Base-by-base conservation (phyloP, 2,329 filamentous ascomycete species). In the Myriosclerotinia curreyana region DNA sequence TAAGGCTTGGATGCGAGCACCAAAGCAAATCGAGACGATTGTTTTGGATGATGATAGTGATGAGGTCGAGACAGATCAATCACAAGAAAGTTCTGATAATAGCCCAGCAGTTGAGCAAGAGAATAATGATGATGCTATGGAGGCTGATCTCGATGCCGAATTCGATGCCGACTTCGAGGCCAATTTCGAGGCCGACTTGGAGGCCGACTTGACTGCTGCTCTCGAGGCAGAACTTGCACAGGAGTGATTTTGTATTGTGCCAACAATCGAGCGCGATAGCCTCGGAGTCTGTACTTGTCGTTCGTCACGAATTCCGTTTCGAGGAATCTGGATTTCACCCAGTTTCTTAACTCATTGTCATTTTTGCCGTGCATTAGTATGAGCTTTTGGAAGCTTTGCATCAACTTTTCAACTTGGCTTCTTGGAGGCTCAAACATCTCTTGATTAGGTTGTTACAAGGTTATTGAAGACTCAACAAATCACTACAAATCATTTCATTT, bases 41-140 rank as follows among this genome's bases (percentile, higher is more conserved):
- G n/a, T 28, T 48, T 56, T 62, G 25, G 40, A 62, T 12, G 60
- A 55, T 36, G 60, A 56, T 11, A 38, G 40, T 38, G 40, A 56
- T 8, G 36, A 22, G 2, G 25, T 31, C 5, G 60, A 49, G 17
- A 54, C 2, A 12, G 42, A 48, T 31, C 28, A 48, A 48, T 59
- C 31, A 59, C 28, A 48, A 59, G 55, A 38, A 48, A 59, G n/a
- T n/a, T 25, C n/a, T 34, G 8, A 59, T 20, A 3, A 36, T 34
- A 48, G 8, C 2, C 14, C 28, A 48, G 31, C 42, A 48, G 14
- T 5, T 59, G 28, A 48, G 28, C 8, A 20, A 48, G 31, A 20
- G 5, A 48, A 6, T 14, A 22, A 28, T 1, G 28, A 48, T 12
- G 34, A 48, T 36, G n/a, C 20, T 25, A 25, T 48, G 28, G 54